phyloP scores from a whole-genome alignment of 2,329 filamentous ascomycete species.

The Neopestalotiopsis sp. region DNA sequence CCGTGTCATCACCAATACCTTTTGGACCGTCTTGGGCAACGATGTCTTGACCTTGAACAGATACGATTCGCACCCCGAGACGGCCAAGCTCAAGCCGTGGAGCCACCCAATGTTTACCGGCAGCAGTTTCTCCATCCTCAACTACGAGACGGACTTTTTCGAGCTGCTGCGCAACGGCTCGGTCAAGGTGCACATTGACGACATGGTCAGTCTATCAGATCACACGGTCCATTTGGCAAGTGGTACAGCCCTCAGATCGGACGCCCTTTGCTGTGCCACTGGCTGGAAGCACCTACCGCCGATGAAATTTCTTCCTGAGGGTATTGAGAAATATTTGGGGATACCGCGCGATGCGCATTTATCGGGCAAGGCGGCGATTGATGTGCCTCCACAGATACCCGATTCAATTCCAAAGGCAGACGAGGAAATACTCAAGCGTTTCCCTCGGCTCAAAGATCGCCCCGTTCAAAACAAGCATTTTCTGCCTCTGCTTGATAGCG shows the following conservation, averaged over 20 bases:
- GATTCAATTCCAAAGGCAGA: slow-evolving; percentile 48
- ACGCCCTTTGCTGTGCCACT: slow-evolving; percentile 59
- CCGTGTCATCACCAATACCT: slow-evolving; percentile 56
- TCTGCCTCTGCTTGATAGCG: slow-evolving; percentile 45
- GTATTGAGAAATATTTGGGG: slow-evolving; percentile 48
- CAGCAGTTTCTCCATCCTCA: slow-evolving; percentile 62
- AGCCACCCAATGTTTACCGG: slow-evolving; percentile 57
- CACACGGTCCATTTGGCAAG: slow-evolving; percentile 51
- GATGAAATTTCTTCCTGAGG: slow-evolving; percentile 50
- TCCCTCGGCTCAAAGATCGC: slow-evolving; percentile 52
- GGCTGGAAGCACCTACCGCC: slow-evolving; percentile 54
- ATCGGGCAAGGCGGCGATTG: slow-evolving; percentile 23
- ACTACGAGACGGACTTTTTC: slow-evolving; percentile 61
- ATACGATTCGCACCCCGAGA: slow-evolving; percentile 59
- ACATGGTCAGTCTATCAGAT: slow-evolving; percentile 52
- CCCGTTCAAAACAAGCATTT: slow-evolving; percentile 52
- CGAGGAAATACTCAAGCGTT: slow-evolving; percentile 52
- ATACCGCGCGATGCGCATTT: slow-evolving; percentile 43
- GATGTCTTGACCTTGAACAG: slow-evolving; percentile 60
- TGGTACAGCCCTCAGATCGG: slow-evolving; percentile 43
- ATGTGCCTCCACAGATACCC: slow-evolving; percentile 6
- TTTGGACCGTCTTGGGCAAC: slow-evolving; percentile 61
- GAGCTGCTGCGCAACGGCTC: slow-evolving; percentile 56
- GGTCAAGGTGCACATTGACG: slow-evolving; percentile 60
- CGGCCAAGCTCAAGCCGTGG: slow-evolving; percentile 59